Evolutionary conservation across 2,329 filamentous ascomycete genomes (phyloP), one percentile per base, ranked within the genome.

Genomic region (Chaetomium sp.): DNA sequence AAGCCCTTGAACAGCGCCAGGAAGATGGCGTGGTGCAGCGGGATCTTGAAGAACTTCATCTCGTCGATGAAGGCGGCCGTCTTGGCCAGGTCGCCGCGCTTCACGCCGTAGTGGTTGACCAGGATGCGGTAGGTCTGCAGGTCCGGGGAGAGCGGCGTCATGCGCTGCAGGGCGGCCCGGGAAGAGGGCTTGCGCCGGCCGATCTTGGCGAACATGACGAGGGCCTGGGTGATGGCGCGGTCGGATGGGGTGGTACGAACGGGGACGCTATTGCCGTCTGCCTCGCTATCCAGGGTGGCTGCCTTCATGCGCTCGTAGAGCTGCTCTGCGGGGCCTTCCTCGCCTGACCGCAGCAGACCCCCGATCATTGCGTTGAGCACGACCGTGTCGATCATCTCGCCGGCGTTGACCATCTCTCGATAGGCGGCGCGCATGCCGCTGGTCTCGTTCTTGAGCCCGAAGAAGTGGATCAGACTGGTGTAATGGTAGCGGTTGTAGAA

Each of bases 341-440:
- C 93, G 49, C 90, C 89, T 16, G 89, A 88, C 63, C 87, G 83
- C 51, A 97, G 82, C 23, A 98, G 83, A 1, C 92, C 88, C 0
- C 87, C 83, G 67, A 98, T 91, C 71, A 97, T 87, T 70, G 90
- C 91, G 74, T 98, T 98, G 75, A 98, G 82, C 16, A 93, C 90
- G 2, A 90, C 83, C 0, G 91, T 93, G 75, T 98, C 94, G 62
- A 99, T 88, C 67, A 97, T 88, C 75, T 98, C 92, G 38, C 93
- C 92, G 0, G 88, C 85, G 45, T 90, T 81, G n/a, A 98, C 90
- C 77, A 97, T 90, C 25, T 93, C 87, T 68, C 85, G 85, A 76
- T 97, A 99, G 0, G 91, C 88, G 35, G 84, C 84, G 53, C 93
- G 84, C 25, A 97, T 86, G 3, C 86, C 91, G 66, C 88, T 84